phyloP scores from a whole-genome alignment of 805 yeast genomes.

The Kurtzmaniella cleridarum region DNA sequence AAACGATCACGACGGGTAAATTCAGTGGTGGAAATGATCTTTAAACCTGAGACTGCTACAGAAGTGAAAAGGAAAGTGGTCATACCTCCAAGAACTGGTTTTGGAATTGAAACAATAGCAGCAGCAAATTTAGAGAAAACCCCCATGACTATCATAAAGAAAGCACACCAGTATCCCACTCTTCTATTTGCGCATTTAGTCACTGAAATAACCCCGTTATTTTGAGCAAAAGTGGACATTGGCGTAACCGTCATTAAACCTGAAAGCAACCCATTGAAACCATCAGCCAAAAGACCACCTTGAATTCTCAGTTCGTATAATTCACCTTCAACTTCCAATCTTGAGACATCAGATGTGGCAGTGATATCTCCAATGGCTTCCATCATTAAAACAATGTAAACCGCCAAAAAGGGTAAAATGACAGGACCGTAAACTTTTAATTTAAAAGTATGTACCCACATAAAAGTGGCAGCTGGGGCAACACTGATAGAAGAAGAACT shows the following conservation, averaged over 20 bases:
- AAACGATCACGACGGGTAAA: slow-evolving; percentile 73
- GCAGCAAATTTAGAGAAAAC: slow-evolving; percentile 83
- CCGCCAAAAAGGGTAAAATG: slow-evolving; percentile 80
- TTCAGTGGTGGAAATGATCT: slow-evolving; percentile 55
- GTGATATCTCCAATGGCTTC: slow-evolving; percentile 95
- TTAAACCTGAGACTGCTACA: slow-evolving; percentile 70
- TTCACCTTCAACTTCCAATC: slow-evolving; percentile 79
- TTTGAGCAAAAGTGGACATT: slow-evolving; percentile 88
- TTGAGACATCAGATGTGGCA: slow-evolving; percentile 88
- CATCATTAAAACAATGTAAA: slow-evolving; percentile 78
- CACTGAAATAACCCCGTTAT: slow-evolving; percentile 89
- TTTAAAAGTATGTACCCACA: slow-evolving; percentile 85
- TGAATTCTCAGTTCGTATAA: slow-evolving; percentile 80
- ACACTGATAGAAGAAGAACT: slow-evolving; percentile 47
- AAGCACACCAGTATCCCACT: slow-evolving; percentile 76
- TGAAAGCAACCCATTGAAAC: slow-evolving; percentile 70
- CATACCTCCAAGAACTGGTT: slow-evolving; percentile 73
- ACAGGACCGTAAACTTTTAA: slow-evolving; percentile 76
- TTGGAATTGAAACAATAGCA: slow-evolving; percentile 63
- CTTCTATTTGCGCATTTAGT: slow-evolving; percentile 87
- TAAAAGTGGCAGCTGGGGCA: slow-evolving; percentile 79
- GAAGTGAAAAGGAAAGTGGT: slow-evolving; percentile 70
- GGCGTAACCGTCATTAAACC: slow-evolving; percentile 85
- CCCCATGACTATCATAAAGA: slow-evolving; percentile 82
- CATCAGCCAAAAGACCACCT: slow-evolving; percentile 91